phyloP scores from a whole-genome alignment of 768 basidiomycete genomes.

The Russula emetica region DNA sequence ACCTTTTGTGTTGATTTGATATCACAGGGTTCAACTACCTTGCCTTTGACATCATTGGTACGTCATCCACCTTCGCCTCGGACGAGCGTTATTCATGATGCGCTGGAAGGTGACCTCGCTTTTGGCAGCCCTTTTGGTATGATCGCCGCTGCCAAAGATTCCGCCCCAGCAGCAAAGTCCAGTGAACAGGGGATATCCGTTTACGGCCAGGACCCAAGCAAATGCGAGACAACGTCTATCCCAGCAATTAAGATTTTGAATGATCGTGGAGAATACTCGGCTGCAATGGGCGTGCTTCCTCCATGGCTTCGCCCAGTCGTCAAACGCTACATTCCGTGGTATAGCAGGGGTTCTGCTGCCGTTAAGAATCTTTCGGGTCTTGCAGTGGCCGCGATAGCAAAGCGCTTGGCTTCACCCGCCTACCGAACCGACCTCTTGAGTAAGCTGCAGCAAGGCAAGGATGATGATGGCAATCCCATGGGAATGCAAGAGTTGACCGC shows the following conservation, averaged over 20 bases:
- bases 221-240: constrained; percentile 51
- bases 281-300: constrained; percentile 40
- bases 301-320: constrained; percentile 36
- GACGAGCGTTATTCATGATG: constrained; percentile 1
- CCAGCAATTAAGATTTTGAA: constrained; percentile 73
- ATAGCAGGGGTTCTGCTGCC: constrained; percentile 34
- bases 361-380: constrained; percentile 38
- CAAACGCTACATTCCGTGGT: constrained; percentile 38
- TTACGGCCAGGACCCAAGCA: constrained; percentile 44
- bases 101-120: constrained; percentile 52
- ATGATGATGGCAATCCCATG: constrained; percentile 78
- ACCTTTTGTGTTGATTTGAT: constrained; percentile 16
- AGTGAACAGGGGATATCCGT: constrained; percentile 48
- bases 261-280: constrained; percentile 43
- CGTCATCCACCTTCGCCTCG: neutral
- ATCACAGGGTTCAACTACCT: constrained; percentile 53
- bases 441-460: constrained; percentile 73
- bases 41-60: constrained; percentile 74
- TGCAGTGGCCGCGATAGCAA: constrained; percentile 46
- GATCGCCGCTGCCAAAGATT: constrained; percentile 68
- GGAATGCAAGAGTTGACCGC: constrained; percentile 80
- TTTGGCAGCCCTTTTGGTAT: constrained; percentile 87
- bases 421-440: constrained; percentile 79
- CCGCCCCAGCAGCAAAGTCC: constrained; percentile 61
- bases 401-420: constrained; percentile 60